Conservation (phyloP, 83 land plant species). For the Picea abies region DNA sequence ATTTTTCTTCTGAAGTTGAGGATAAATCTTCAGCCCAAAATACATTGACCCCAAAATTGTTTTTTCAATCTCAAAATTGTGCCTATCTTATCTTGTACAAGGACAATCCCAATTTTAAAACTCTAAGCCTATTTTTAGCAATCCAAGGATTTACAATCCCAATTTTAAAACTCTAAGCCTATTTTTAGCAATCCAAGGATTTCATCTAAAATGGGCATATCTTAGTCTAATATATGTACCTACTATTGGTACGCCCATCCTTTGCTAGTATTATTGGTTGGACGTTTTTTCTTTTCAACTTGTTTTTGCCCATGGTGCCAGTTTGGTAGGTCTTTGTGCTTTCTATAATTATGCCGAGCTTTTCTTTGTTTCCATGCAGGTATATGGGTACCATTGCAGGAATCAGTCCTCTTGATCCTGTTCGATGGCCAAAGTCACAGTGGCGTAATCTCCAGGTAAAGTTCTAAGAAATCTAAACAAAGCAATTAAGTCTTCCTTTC, state of each 20-base stretch:
- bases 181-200: not conserved
- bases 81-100: no score
- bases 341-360: not conserved
- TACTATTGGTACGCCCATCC: not conserved
- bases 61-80: no score
- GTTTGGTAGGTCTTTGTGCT: not conserved
- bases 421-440: slow-evolving; percentile 91
- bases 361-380: slow-evolving; percentile 35
- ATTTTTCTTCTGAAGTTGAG: no score
- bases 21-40: no score
- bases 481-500: not conserved
- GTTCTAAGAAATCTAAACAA: not conserved
- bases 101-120: no score
- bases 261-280: not conserved
- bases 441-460: slow-evolving; percentile 93
- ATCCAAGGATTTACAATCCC: not conserved
- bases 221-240: not conserved
- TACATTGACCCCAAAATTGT: no score
- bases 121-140: no score
- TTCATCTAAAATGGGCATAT: not conserved
- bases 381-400: slow-evolving; percentile 96
- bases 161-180: no score
- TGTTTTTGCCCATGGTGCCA: not conserved
- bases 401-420: slow-evolving; percentile 84
- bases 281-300: not conserved